These are phyloP conservation scores for Sonneratia alba DNA, from an alignment of 345 rosid genomes.

Conservation along the genomic window DNA sequence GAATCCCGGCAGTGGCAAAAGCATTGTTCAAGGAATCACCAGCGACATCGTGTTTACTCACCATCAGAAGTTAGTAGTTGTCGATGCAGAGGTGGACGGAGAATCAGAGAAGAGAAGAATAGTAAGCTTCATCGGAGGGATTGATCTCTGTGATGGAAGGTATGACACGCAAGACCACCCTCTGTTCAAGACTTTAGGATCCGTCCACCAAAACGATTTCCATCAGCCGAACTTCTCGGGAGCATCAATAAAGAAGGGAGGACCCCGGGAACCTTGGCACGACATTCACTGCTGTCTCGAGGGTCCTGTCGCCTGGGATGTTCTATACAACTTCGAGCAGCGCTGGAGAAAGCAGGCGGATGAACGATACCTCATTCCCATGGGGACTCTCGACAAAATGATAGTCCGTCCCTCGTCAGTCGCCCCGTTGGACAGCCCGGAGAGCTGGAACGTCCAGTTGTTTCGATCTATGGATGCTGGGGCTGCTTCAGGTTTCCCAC, in stretches of 20 bases:
- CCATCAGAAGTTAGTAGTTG: conserved; percentile 19
- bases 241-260: conserved; percentile 58
- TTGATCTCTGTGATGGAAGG: conserved; percentile 85
- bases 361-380: conserved; percentile 4
- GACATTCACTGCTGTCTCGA: conserved; percentile 81
- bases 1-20: conserved; percentile 4
- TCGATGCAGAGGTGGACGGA: conserved; percentile 6
- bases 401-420: conserved; percentile 22
- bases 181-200: conserved; percentile 44
- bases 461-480: conserved; percentile 63
- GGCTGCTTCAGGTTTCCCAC: conserved; percentile 28
- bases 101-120: conserved; percentile 28
- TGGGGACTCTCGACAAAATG: not conserved
- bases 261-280: conserved; percentile 97
- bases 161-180: conserved; percentile 71
- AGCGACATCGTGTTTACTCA: conserved; percentile 13
- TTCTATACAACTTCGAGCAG: conserved; percentile 78
- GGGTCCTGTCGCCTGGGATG: conserved; percentile 90
- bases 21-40: conserved; percentile 11
- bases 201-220: conserved; percentile 54
- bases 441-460: conserved; percentile 57
- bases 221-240: conserved; percentile 69
- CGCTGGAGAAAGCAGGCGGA: conserved; percentile 66
- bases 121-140: conserved; percentile 78
- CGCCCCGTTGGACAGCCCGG: conserved; percentile 12